phyloP scores from a whole-genome alignment of 2,329 filamentous ascomycete genomes.

The Cladophialophora exuberans region DNA sequence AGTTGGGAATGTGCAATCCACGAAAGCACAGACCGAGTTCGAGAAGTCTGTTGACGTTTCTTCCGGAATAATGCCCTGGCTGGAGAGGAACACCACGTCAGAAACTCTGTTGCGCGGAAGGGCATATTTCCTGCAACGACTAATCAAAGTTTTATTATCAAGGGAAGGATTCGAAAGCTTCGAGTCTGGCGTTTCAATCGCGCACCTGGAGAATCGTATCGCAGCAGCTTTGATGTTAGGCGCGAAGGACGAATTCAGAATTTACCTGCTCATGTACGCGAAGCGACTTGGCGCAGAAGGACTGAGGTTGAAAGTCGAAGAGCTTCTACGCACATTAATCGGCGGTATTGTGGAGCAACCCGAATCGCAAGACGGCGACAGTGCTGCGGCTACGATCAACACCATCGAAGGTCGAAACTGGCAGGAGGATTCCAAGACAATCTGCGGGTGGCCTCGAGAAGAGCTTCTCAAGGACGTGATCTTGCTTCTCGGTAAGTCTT shows the following conservation, averaged over 20 bases:
- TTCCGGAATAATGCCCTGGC: conserved; percentile 86
- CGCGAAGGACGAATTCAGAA: conserved; percentile 86
- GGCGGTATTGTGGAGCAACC: conserved; percentile 66
- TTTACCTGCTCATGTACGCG: conserved; percentile 98
- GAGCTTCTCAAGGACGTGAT: conserved; percentile 90
- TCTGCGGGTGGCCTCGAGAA: conserved; percentile 89
- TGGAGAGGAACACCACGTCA: conserved; percentile 92
- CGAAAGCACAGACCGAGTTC: conserved; percentile 63
- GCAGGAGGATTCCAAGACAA: conserved; percentile 68
- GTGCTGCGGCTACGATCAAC: conserved; percentile 48
- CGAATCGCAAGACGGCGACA: conserved; percentile 51
- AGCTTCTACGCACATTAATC: conserved; percentile 79
- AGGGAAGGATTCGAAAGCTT: conserved; percentile 91
- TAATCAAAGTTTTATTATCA: conserved; percentile 86
- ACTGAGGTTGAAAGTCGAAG: conserved; percentile 84
- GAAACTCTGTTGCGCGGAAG: conserved; percentile 90
- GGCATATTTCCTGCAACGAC: conserved; percentile 85
- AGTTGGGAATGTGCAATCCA: conserved; percentile 70
- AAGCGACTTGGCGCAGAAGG: conserved; percentile 93
- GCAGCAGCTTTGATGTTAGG: conserved; percentile 84
- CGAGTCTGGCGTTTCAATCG: conserved; percentile 87
- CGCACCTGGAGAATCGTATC: conserved; percentile 91
- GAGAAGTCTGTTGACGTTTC: conserved; percentile 67
- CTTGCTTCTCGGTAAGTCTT: conserved; percentile 79
- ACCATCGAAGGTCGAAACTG: conserved; percentile 59